Conservation (phyloP, 2,329 filamentous ascomycete species). For the Moelleriella libera region DNA sequence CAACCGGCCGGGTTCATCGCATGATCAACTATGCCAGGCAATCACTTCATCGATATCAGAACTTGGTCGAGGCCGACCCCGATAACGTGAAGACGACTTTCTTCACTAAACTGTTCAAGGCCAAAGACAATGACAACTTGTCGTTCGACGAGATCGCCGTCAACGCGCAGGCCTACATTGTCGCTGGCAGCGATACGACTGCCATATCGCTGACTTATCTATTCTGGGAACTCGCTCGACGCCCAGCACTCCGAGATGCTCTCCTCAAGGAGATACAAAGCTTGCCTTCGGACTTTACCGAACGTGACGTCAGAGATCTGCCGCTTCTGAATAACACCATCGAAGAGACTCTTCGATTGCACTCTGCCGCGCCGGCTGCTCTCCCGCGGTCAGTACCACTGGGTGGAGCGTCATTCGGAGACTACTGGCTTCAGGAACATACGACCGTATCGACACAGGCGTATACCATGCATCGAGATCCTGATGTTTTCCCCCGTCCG, state of each 20-base stretch:
- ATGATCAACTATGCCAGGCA: slow-evolving; percentile 12
- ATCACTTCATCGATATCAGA: slow-evolving; percentile 14
- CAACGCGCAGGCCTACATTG: slow-evolving; percentile 28
- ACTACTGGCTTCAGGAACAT: slow-evolving; percentile 23
- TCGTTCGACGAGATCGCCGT: slow-evolving; percentile 17
- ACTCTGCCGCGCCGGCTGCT: slow-evolving; percentile 21
- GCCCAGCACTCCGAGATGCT: slow-evolving; percentile 13
- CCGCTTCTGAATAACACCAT: slow-evolving; percentile 27
- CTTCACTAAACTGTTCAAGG: slow-evolving; percentile 22
- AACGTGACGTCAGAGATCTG: slow-evolving; percentile 12
- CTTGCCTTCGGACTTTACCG: slow-evolving; percentile 14
- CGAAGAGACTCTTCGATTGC: slow-evolving; percentile 29
- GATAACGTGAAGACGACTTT: slow-evolving; percentile 15
- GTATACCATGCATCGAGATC: slow-evolving; percentile 31
- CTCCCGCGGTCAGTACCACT: slow-evolving; percentile 25
- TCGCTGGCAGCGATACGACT: slow-evolving; percentile 38
- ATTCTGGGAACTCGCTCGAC: slow-evolving; percentile 21
- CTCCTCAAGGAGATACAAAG: slow-evolving; percentile 20
- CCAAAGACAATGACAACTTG: slow-evolving; percentile 14
- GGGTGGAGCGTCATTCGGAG: slow-evolving; percentile 22
- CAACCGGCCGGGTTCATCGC: slow-evolving; percentile 4
- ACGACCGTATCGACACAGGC: slow-evolving; percentile 25
- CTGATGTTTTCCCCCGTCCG: slow-evolving; percentile 24
- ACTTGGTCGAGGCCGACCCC: slow-evolving; percentile 8
- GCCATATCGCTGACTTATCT: slow-evolving; percentile 34